These are phyloP conservation scores for Leishmania turanica DNA, from an alignment of 208 protist species.

Conservation along the genomic window DNA sequence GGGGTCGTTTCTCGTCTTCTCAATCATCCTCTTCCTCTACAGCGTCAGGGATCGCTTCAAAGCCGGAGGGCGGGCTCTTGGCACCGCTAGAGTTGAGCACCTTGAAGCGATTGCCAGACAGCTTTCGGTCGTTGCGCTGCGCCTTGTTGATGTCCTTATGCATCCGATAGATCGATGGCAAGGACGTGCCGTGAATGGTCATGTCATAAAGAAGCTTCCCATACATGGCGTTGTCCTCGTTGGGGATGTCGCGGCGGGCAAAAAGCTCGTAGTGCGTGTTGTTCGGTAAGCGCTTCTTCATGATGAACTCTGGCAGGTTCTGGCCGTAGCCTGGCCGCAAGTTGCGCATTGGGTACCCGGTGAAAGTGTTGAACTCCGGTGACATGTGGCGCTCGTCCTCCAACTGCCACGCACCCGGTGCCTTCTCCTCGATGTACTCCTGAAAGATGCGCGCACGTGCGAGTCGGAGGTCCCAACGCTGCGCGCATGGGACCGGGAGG, in stretches of 20 bases:
- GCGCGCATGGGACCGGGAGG: conserved; percentile 82
- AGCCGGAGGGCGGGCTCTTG: conserved; percentile 83
- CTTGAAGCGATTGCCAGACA: conserved; percentile 88
- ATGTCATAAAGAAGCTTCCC: conserved; percentile 89
- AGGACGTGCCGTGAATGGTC: conserved; percentile 85
- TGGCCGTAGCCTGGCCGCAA: conserved; percentile 89
- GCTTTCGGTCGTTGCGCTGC: conserved; percentile 90
- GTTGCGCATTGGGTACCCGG: conserved; percentile 83
- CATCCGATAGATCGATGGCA: conserved; percentile 89
- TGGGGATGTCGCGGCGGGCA: conserved; percentile 85
- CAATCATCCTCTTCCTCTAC: conserved; percentile 77
- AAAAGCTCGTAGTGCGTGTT: conserved; percentile 93
- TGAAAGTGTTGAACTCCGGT: conserved; percentile 91
- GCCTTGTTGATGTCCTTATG: conserved; percentile 94
- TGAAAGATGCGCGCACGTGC: conserved; percentile 87
- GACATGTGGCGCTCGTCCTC: conserved; percentile 92
- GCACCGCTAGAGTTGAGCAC: conserved; percentile 71
- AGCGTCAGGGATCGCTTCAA: conserved; percentile 83
- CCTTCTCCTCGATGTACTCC: conserved; percentile 91
- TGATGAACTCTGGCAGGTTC: conserved; percentile 84
- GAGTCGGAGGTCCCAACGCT: conserved; percentile 89
- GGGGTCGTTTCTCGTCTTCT: background rate
- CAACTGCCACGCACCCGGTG: conserved; percentile 86
- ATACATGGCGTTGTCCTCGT: conserved; percentile 92
- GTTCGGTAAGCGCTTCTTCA: conserved; percentile 91